Conservation (phyloP, 768 basidiomycete genomes). For the Trametes cubensis region DNA sequence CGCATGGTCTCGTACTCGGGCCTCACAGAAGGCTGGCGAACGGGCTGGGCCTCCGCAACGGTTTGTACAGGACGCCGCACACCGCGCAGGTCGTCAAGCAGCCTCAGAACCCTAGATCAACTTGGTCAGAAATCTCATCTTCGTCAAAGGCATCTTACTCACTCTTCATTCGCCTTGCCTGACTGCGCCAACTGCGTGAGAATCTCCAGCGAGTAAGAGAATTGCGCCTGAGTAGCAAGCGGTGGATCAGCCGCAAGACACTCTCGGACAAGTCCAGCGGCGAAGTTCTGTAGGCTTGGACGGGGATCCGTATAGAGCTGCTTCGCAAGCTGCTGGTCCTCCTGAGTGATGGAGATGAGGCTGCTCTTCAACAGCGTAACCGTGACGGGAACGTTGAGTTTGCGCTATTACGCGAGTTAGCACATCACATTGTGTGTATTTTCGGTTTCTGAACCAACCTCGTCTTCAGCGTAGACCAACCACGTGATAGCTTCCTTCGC, state of each 20-base stretch:
- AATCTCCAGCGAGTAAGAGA: slow-evolving; percentile 79
- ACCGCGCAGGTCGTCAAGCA: slow-evolving; percentile 84
- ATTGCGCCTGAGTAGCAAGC: slow-evolving; percentile 76
- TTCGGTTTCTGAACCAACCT: slow-evolving; percentile 48
- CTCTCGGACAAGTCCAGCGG: slow-evolving; percentile 82
- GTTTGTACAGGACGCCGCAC: slow-evolving; percentile 51
- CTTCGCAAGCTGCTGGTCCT: slow-evolving; percentile 91
- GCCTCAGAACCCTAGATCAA: slow-evolving; percentile 55
- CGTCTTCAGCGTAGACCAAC: slow-evolving; percentile 95
- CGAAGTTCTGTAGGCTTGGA: slow-evolving; percentile 76
- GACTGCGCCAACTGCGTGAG: slow-evolving; percentile 71
- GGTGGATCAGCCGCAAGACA: slow-evolving; percentile 83
- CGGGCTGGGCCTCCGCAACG: slow-evolving; percentile 39
- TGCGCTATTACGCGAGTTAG: slow-evolving; percentile 62
- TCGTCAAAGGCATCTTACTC: slow-evolving; percentile 36
- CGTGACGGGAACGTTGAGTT: slow-evolving; percentile 94
- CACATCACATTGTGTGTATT: slow-evolving; percentile 15
- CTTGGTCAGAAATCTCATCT: slow-evolving; percentile 9
- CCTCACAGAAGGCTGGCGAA: slow-evolving; percentile 55
- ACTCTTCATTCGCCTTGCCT: slow-evolving; percentile 87
- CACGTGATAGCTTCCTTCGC: slow-evolving; percentile 96
- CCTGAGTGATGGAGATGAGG: slow-evolving; percentile 72
- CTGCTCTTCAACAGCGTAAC: slow-evolving; percentile 84
- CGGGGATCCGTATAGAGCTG: slow-evolving; percentile 78
- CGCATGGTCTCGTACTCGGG: slow-evolving; percentile 76